Percentiles rank a stretch among this genome's conserved stretches.
Conservation (phyloP, 192 early-diverging fungal species). For the Rhizophagus sp. region DNA sequence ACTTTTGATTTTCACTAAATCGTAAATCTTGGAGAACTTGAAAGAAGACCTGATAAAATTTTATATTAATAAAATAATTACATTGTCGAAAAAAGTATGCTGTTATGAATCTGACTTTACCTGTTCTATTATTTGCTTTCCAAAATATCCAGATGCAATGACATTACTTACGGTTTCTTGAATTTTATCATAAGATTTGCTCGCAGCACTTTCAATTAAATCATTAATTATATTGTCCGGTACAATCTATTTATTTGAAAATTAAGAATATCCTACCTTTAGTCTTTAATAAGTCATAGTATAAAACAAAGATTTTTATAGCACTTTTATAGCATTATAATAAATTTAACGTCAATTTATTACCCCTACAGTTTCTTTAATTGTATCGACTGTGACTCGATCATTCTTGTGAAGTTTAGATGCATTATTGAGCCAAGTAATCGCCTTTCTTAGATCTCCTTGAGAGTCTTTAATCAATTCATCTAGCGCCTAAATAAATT, state of each 20-base stretch:
- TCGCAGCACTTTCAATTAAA: constrained; percentile 60
- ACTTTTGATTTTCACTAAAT: constrained; percentile 70
- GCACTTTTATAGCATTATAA: not conserved
- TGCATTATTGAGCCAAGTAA: constrained; percentile 90
- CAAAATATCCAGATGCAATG: constrained; percentile 74
- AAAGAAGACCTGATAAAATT: constrained; percentile 57
- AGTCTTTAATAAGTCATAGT: not conserved
- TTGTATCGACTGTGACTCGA: constrained; percentile 50
- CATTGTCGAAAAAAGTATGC: not conserved
- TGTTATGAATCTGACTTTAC: constrained; percentile 32
- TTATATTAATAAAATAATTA: not conserved
- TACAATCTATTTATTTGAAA: constrained; percentile 47
- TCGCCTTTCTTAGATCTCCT: constrained; percentile 91
- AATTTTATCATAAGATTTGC: constrained; percentile 48
- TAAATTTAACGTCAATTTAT: constrained; percentile 19
- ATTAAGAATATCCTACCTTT: not conserved
- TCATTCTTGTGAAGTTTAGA: constrained; percentile 50
- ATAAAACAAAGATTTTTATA: not conserved
- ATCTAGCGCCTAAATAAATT: constrained; percentile 51
- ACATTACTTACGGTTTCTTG: constrained; percentile 57
- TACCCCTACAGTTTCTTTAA: constrained; percentile 85
- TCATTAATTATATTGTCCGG: constrained; percentile 63
- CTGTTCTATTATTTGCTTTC: constrained; percentile 71
- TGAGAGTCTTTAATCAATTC: constrained; percentile 73
- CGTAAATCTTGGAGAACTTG: constrained; percentile 60